Base-by-base conservation (phyloP, 371 early-diverging fungal genomes). In the Syncephalastrum contaminatum region DNA sequence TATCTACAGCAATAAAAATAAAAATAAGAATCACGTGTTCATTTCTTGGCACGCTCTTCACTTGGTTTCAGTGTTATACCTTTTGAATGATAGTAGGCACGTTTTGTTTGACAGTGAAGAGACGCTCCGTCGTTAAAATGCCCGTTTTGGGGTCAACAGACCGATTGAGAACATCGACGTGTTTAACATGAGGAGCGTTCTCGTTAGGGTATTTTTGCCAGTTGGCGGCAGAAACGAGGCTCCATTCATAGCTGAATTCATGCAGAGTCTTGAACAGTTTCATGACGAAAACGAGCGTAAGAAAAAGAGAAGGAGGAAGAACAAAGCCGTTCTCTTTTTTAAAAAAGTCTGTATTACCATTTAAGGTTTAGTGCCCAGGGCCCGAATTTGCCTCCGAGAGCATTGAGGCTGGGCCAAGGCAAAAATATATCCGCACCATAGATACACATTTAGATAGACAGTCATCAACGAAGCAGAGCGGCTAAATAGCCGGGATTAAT, bases 171-270 rank as follows among this genome's bases (percentile, higher is more conserved):
- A 91, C 83, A 71, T 96, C 97, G 30, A 94, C 93, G 57, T 89
- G 87, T 43, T 90, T 59, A 47, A 97, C 96, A 62, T 97, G 97
- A 46, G 88, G 81, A 36, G 90, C 83, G 48, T 82, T 74, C 43
- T 88, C 89, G 74, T 97, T 97, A 10, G 97, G 97, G 77, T 97
- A 97, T 73, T 97, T 97, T 64, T 85, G 82, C 92, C 92, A 97
- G 71, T 91, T 87, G 48, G 94, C 97, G 18, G 86, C 77, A 16
- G 95, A 93, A 42, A 95, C 88, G 15, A 86, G 80, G 10, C 71
- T 76, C 93, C 95, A 96, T 51, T 85, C 74, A 76, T 94, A 87
- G 58, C 71, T 62, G 62, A 78, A 82, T 41, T 72, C 72, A 62
- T 88, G 84, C 21, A 81, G 65, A 44, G 83, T 76, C 63, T 87